Evolutionary conservation across 225 moss, liverwort and hornwort genomes (phyloP), one percentile per base, ranked within the genome.

Genomic region (Lunularia cruciata): DNA sequence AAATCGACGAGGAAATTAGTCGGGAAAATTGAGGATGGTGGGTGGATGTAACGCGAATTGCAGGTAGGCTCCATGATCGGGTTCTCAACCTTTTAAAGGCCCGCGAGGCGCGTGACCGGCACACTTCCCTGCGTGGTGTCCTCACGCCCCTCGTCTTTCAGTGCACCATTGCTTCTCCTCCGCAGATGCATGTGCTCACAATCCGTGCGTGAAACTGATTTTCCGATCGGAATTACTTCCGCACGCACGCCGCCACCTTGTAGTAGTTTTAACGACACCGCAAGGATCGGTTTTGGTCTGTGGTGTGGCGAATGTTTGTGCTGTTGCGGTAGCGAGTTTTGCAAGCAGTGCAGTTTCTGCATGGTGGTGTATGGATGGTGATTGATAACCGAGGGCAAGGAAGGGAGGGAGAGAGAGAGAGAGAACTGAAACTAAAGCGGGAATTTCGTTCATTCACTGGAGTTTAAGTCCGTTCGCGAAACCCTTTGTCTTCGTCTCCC

Each of bases 161-260:
- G 2, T 48, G 13, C 64, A 6, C 60, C 36, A 28, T 54, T 28
- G 54, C 54, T 54, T 54, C 26, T 60, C 61, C 25, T 25, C 61
- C 39, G 61, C 61, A 25, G 39, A 60, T 60, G 26, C 64, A 30
- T 18, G 6, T 10, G 45, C 26, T 5, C 46, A 5, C 18, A 10
- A 43, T 43, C 5, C 5, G 43, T 16, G 12, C 43, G 43, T 43
- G 5, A 43, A 43, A 10, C 16, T 43, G 43, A 11, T 16, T 43
- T 16, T 43, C 34, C 15, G 16, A 33, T 6, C 19, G 58, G 9
- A 2, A 28, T 7, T 13, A 12, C 28, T 39, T 15, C 3, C 45
- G 63, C 30, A 64, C 0, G 8, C 26, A 64, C 45, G 63, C 63
- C 63, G 63, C 63, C 63, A 64, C n/a, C 18, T 63, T 46, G 49